Base-by-base conservation (phyloP, 192 early-diverging fungal species). In the Backusella mclennaniae region DNA sequence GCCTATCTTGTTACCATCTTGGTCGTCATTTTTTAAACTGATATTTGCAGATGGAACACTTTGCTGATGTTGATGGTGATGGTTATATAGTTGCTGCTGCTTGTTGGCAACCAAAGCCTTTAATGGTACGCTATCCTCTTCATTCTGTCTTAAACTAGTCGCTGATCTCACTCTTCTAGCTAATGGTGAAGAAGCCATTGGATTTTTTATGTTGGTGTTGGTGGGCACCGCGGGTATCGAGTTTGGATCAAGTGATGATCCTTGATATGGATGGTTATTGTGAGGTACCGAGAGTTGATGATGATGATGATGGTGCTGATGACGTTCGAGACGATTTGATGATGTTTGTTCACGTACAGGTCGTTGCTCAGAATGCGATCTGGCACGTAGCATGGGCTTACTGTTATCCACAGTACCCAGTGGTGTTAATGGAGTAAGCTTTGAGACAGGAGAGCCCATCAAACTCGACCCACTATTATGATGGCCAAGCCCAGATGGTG, bases 101-200 rank as follows among this genome's bases (percentile, higher is more conserved):
- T 79, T 76, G 36, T 80, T 79, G 11, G 73, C 69, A 46, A 80
- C 59, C 15, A 82, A 67, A 14, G 77, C 71, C 73, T 87, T 89
- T 14, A 84, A 35, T 15, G 77, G 73, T 23, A 76, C 46, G n/a
- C 78, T 66, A 42, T 86, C 83, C 19, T 89, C 88, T 14, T 87
- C 78, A 26, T 73, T 69, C 17, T 72, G 76, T 39, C 83, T 74
- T 35, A 88, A 71, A 53, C 79, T 85, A 21, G 85, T 88, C 2
- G 83, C 80, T 0, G 88, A 89, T 36, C 88, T 76, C 29, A 84
- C 80, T 46, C 87, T 76, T 52, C 84, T 73, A 31, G 84, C 83
- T 17, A 81, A 82, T n/a, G 80, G 84, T 15, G 82, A 77, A 56
- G 77, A 77, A 41, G 74, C 29, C 76, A 82, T 67, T 5, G 68